Conservation (phyloP, 2,329 filamentous ascomycete genomes). For the Botryotinia calthae region DNA sequence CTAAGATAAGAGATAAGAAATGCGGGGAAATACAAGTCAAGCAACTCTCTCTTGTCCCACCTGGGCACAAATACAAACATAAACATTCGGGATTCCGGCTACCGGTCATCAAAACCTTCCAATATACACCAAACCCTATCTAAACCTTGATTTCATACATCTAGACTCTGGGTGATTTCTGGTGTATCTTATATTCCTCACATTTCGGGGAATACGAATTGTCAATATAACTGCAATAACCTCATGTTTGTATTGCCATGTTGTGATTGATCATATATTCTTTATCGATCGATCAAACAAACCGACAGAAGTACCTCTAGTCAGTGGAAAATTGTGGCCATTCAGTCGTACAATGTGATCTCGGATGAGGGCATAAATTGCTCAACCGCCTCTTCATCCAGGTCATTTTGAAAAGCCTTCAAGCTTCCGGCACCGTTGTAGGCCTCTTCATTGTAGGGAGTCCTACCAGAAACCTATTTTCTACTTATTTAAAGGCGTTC, state of each 20-base stretch:
- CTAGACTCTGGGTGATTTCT: neutral
- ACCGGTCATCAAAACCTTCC: neutral
- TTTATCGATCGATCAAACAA: slow-evolving; percentile 7
- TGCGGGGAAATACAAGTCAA: slow-evolving; percentile 10
- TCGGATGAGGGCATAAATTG: slow-evolving; percentile 17
- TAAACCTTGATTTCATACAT: neutral
- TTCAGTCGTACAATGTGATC: slow-evolving; percentile 19
- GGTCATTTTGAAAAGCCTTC: neutral
- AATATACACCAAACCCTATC: neutral
- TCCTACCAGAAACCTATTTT: neutral
- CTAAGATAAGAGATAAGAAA: slow-evolving; percentile 19
- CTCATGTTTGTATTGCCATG: neutral
- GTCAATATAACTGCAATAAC: slow-evolving; percentile 12
- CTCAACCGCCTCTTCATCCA: neutral
- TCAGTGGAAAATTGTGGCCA: neutral
- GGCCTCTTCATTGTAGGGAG: neutral
- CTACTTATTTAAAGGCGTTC: neutral
- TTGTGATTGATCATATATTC: slow-evolving; percentile 12
- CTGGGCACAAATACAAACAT: neutral
- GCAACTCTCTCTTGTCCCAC: neutral
- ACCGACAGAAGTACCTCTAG: neutral
- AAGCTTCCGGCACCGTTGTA: neutral
- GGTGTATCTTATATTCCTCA: neutral
- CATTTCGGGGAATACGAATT: slow-evolving; percentile 15
- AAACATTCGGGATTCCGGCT: neutral